Base-by-base conservation (phyloP, 1,284 basidiomycete species). In the Laetiporus sulphureus region DNA sequence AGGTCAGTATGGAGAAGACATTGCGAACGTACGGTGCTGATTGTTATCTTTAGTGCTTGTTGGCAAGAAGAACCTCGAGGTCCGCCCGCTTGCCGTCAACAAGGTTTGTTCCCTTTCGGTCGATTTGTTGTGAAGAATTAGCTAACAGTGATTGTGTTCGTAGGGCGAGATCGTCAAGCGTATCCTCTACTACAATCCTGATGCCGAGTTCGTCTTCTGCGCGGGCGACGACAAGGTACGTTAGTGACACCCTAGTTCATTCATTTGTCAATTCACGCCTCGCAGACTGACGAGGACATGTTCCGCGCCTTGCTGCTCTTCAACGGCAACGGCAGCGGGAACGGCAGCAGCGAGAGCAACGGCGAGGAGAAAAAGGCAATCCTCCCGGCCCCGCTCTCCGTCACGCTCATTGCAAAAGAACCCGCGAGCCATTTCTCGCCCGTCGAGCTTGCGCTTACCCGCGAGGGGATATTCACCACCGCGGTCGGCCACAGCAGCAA, bases 51-150 rank as follows among this genome's bases (percentile, higher is more conserved):
- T 44, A 85, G 90, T 94, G 4, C 78, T 94, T 38, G 85, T 93
- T 27, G 95, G 95, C 25, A 98, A 98, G 73, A 98, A 97, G 81
- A 98, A 97, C 64, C 74, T 99, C 40, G 95, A 99, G 68, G 94
- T 97, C 19, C 82, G 95, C 44, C 95, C 94, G 27, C 74, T 89
- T 42, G 93, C 92, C 1, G 80, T 97, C 55, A 98, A 97, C 75
- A 97, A 99, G 76, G 71, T 73, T 51, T 48, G 55, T 46, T 36
- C 5, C 13, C 4, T n/a, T 21, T 10, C 4, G 30, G 20, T 15
- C 10, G 12, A n/a, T 6, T 39, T 34, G 43, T 16, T 11, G 2
- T 16, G 32, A 22, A 16, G 18, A 32, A 10, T 12, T 36, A 6
- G n/a, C 10, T 44, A 19, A n/a, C 25, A 33, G 27, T 41, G 16